Conservation (phyloP, 2,329 filamentous ascomycete genomes). For the Fusarium sp. region DNA sequence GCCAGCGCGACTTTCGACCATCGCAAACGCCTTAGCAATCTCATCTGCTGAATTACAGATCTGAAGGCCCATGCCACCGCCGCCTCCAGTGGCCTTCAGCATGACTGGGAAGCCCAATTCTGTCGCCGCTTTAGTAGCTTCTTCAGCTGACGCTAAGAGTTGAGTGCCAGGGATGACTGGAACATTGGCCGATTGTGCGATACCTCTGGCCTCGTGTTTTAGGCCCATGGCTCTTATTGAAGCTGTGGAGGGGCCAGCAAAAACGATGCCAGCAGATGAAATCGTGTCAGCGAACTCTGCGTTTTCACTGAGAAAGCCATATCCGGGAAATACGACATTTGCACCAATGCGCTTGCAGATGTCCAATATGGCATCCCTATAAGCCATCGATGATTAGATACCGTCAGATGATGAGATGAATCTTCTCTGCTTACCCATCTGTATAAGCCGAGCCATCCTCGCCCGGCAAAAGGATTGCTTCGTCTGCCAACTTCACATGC, state of each 20-base stretch:
- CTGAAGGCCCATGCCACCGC: not conserved
- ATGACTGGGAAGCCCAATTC: not conserved
- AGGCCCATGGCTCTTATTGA: not conserved
- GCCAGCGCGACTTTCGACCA: not conserved
- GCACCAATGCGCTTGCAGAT: not conserved
- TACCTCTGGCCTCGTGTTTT: not conserved
- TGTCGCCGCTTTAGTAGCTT: not conserved
- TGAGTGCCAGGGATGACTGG: not conserved
- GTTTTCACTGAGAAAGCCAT: not conserved
- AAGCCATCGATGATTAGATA: accelerated
- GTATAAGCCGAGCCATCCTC: not conserved
- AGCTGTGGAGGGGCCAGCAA: not conserved
- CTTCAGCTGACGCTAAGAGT: not conserved
- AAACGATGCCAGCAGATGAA: not conserved
- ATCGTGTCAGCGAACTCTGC: not conserved
- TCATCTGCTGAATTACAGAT: not conserved
- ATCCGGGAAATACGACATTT: not conserved
- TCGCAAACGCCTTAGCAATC: not conserved
- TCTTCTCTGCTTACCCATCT: not conserved
- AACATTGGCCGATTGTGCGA: not conserved
- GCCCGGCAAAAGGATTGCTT: not conserved
- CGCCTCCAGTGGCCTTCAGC: not conserved
- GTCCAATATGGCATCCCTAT: not conserved
- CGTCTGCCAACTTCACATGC: not conserved
- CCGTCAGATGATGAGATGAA: not conserved